Evolutionary conservation across 1,139 yeast species (phyloP).

Genomic region (Saccharomyces hybrid): DNA sequence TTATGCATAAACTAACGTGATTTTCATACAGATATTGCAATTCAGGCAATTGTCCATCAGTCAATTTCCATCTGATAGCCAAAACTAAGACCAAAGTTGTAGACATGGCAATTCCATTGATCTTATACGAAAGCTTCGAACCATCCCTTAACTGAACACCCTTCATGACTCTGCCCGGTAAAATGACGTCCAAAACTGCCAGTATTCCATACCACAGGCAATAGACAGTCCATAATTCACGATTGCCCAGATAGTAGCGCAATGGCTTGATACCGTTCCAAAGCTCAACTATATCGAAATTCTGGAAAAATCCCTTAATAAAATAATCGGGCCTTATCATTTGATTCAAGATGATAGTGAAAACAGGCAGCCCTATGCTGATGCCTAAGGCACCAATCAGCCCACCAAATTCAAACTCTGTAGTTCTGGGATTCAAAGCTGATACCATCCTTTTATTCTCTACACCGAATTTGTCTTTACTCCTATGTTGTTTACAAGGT

Average conservation of each 20-base stretch:
- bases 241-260: constrained; percentile 25
- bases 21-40: constrained; percentile 65
- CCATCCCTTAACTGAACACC: constrained; percentile 79
- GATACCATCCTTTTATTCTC: background rate
- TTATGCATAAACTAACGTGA: constrained; percentile 54
- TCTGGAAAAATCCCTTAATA: constrained; percentile 38
- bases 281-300: constrained; percentile 37
- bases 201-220: constrained; percentile 66
- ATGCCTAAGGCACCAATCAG: constrained; percentile 63
- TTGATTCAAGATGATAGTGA: constrained; percentile 53
- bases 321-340: constrained; percentile 50
- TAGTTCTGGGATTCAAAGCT: constrained; percentile 61
- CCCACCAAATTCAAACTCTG: constrained; percentile 70
- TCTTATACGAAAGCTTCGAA: constrained; percentile 57
- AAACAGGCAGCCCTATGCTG: constrained; percentile 56
- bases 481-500: background rate
- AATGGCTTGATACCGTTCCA: constrained; percentile 23
- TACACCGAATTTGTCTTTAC: background rate
- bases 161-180: constrained; percentile 63
- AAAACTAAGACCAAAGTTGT: constrained; percentile 41
- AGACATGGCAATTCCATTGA: constrained; percentile 66
- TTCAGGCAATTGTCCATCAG: constrained; percentile 64
- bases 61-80: constrained; percentile 42
- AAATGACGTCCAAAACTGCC: constrained; percentile 51
- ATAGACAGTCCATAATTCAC: constrained; percentile 55